A percentile compares a stretch with the other conserved stretches of the same genome.
Conservation (phyloP, 306 rosid species). For the Vigna hirtella region DNA sequence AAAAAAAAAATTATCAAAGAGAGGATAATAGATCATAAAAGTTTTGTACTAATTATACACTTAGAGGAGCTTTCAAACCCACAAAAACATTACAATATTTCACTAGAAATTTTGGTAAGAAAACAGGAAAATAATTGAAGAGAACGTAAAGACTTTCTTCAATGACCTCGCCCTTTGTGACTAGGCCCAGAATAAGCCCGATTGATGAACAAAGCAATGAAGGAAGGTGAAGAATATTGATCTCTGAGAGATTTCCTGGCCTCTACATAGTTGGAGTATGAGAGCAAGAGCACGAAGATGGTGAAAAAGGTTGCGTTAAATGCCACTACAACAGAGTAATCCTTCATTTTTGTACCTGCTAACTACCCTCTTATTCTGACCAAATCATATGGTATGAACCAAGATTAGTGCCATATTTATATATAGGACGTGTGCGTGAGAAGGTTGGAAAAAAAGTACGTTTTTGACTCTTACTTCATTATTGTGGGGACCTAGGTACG, state of each 20-base stretch:
- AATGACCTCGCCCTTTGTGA: conserved; percentile 55
- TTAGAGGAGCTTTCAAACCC: not conserved
- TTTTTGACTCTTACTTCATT: not conserved
- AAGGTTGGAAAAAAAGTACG: not conserved
- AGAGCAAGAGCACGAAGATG: conserved; percentile 58
- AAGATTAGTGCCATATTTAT: conserved; percentile 26
- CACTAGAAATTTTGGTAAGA: not conserved
- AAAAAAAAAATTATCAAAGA: too few species aligned
- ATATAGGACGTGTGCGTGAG: not conserved
- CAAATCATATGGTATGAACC: conserved; percentile 10
- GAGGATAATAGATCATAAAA: too few species aligned
- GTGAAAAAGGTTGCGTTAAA: conserved; percentile 46
- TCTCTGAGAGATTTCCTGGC: conserved; percentile 50
- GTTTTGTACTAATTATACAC: not conserved
- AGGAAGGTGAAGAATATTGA: conserved; percentile 39
- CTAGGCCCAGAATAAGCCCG: conserved; percentile 61
- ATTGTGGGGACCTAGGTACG: conserved; percentile 3
- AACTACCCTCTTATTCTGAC: not conserved
- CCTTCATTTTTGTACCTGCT: conserved; percentile 44
- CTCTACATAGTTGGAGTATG: conserved; percentile 52
- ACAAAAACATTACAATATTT: not conserved
- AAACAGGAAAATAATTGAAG: not conserved
- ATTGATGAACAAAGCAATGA: conserved; percentile 25
- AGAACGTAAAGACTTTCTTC: not conserved
- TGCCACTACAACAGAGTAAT: conserved; percentile 41